Evolutionary conservation across 2,329 filamentous ascomycete genomes (phyloP).

Genomic region (Alternaria tenuissima): DNA sequence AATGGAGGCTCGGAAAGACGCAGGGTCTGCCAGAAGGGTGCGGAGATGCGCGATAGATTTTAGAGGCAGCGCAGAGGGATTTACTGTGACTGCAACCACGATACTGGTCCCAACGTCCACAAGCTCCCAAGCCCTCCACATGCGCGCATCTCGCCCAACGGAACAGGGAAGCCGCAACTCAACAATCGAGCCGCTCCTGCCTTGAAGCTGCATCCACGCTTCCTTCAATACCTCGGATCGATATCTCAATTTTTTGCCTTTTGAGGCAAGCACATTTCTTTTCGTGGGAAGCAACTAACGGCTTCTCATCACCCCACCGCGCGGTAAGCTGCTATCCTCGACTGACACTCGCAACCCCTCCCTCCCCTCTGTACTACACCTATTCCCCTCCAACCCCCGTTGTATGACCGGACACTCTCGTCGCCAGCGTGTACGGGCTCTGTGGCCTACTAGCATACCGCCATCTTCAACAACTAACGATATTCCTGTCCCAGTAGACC

Average conservation of each 20-base stretch:
- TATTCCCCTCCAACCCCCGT: conserved; percentile 18
- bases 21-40: conserved; percentile 2
- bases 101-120: neutral
- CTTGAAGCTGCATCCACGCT: conserved; percentile 14
- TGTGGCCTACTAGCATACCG: conserved; percentile 23
- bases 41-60: conserved; percentile 11
- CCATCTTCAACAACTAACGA: conserved; percentile 40
- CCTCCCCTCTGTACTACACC: conserved; percentile 26
- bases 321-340: conserved; percentile 15
- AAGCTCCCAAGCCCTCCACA: conserved; percentile 9
- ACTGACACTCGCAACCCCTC: conserved; percentile 21
- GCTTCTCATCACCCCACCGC: neutral
- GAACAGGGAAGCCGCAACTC: conserved; percentile 22
- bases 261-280: neutral
- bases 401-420: conserved; percentile 29
- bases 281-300: conserved; percentile 12
- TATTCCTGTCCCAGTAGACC: conserved; percentile 30
- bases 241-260: neutral
- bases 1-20: conserved; percentile 10
- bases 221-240: neutral
- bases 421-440: conserved; percentile 25
- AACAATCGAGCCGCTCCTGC: conserved; percentile 14
- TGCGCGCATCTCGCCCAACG: conserved; percentile 10
- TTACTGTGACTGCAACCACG: neutral
- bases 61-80: neutral